Base-by-base conservation (phyloP, 495 filamentous ascomycete genomes). In the Penicillium angulare region DNA sequence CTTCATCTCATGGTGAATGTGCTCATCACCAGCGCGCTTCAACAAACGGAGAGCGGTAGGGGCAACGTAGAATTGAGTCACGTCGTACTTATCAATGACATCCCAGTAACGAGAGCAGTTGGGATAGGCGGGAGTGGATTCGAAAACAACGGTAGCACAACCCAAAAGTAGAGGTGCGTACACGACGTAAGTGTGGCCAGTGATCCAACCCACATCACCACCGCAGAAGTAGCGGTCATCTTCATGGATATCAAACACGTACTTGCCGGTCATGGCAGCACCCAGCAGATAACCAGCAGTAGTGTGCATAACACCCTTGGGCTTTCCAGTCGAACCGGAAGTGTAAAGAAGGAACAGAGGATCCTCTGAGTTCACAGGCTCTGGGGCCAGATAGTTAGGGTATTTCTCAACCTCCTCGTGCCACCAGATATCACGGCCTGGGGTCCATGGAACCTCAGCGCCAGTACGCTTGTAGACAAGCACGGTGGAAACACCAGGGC, bases 41-140 rank as follows among this genome's bases (percentile, higher is more conserved):
- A 97, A 73, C 56, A 99, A 68, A 38, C 93, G 84, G 68, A 99
- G 74, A 4, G 93, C 93, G 10, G 95, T 99, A 7, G 93, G 93
- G 5, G 93, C 95, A 46, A 97, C 95, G 60, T 99, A 99, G 78
- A 99, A 99, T 61, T 99, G 93, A 12, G 92, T 96, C 42, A 97
- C 89, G 51, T 87, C 77, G 75, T 97, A 87, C 77, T 95, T 89
- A 50, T 90, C 89, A 69, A 97, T 90, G 47, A 97, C 92, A 50
- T 97, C 91, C 93, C 93, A 99, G 77, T 97, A 99, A 52, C 95
- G 83, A 17, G 92, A 96, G 82, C 96, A 97, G 77, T 93, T 85
- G 53, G 93, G 93, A 69, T 97, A 97, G 18, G 93, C 92, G 2
- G 93, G 93, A 13, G 93, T 98, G 59, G 95, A 95, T 75, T 99